Evolutionary conservation across 2,329 filamentous ascomycete genomes (phyloP).

Genomic region (Calonectria multiphialidica): DNA sequence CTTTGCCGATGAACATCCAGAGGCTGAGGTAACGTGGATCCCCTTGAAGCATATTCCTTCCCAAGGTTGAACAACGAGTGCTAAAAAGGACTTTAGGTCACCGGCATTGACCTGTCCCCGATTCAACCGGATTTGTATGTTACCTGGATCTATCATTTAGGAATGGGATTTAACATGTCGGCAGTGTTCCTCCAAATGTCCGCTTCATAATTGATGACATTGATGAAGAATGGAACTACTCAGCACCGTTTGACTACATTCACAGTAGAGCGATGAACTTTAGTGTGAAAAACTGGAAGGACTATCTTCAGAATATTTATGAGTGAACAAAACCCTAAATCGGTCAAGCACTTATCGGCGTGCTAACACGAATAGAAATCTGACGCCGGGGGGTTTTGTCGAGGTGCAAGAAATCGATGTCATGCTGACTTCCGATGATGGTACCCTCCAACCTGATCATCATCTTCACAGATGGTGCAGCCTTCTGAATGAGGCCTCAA

Average conservation of each 20-base stretch:
- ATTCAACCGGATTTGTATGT: slow-evolving; percentile 8
- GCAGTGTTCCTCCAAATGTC: slow-evolving; percentile 20
- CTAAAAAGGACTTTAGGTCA: neutral
- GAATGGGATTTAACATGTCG: neutral
- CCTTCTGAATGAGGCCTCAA: slow-evolving; percentile 44
- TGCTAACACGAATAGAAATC: slow-evolving; percentile 14
- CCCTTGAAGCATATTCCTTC: too few species aligned
- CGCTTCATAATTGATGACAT: slow-evolving; percentile 20
- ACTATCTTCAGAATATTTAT: neutral
- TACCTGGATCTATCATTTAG: neutral
- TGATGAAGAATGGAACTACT: slow-evolving; percentile 19
- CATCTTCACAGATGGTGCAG: slow-evolving; percentile 39
- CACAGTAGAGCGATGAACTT: slow-evolving; percentile 19
- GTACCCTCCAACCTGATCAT: slow-evolving; percentile 29
- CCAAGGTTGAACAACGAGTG: neutral
- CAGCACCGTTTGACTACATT: slow-evolving; percentile 14
- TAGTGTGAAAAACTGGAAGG: slow-evolving; percentile 2
- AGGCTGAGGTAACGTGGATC: neutral
- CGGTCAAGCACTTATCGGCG: fast-evolving
- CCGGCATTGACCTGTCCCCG: neutral
- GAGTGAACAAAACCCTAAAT: neutral
- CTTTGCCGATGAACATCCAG: slow-evolving; percentile 16
- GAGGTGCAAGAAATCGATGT: slow-evolving; percentile 39
- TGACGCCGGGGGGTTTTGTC: slow-evolving; percentile 30
- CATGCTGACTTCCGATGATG: slow-evolving; percentile 31